Percentiles rank a stretch among this genome's conserved stretches.
These are phyloP conservation scores for Xylaria multiplex DNA, from an alignment of 2,329 filamentous ascomycete species.

Conservation along the genomic window DNA sequence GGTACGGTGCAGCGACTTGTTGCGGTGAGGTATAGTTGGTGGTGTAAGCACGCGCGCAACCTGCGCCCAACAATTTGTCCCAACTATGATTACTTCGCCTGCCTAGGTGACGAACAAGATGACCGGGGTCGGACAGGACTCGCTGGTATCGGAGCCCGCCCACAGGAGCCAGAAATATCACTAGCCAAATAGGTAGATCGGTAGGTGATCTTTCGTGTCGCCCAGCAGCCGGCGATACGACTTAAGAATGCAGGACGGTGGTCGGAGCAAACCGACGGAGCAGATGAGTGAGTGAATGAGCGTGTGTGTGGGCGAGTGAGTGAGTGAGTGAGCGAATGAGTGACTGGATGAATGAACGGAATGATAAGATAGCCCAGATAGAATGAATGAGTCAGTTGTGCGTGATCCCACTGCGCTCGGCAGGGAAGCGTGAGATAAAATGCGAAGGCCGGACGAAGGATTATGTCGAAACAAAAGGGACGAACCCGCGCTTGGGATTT, in stretches of 20 bases:
- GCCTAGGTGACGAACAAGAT: slow-evolving; percentile 33
- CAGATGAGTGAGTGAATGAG: slow-evolving; percentile 11
- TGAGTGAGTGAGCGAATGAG: no score
- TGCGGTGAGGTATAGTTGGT: slow-evolving; percentile 42
- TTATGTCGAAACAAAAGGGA: slow-evolving; percentile 32
- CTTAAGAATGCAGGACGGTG: slow-evolving; percentile 21
- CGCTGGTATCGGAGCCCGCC: slow-evolving; percentile 35
- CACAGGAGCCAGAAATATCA: slow-evolving; percentile 31
- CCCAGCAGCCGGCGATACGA: slow-evolving; percentile 42
- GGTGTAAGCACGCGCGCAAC: slow-evolving; percentile 46
- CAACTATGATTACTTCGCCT: slow-evolving; percentile 34
- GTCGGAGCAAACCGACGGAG: slow-evolving; percentile 15
- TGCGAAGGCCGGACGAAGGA: slow-evolving; percentile 14
- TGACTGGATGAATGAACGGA: no score
- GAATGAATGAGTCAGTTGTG: not conserved
- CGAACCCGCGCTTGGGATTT: slow-evolving; percentile 54
- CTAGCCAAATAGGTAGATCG: slow-evolving; percentile 25
- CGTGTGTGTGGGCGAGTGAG: not conserved
- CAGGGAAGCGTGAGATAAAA: slow-evolving; percentile 19
- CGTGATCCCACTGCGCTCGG: slow-evolving; percentile 16
- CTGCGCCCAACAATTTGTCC: slow-evolving; percentile 41
- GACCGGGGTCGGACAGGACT: slow-evolving; percentile 33
- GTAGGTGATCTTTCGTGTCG: slow-evolving; percentile 37
- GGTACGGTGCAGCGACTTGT: slow-evolving; percentile 37
- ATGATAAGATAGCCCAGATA: no score